Base-by-base conservation (phyloP, 768 basidiomycete genomes). In the Paxillus involutus region DNA sequence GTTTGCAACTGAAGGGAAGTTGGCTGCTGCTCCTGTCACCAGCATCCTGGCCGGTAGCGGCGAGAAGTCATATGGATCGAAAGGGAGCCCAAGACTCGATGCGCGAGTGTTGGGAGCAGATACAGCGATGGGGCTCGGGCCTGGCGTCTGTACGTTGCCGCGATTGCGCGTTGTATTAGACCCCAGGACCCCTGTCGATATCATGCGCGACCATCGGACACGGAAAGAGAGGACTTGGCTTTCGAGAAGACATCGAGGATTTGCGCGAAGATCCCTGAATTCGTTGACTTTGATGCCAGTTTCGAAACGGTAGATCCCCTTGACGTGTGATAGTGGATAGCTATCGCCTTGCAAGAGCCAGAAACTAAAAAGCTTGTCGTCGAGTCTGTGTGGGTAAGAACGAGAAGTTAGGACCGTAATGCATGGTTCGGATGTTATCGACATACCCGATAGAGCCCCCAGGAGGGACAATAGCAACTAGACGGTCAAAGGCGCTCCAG, bases 341-440 rank as follows among this genome's bases (percentile, higher is more conserved):
- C 80, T 80, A 60, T 93, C 91, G 21, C 82, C 83, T 69, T 93
- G 91, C 14, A 93, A 77, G 56, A 90, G 78, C 88, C 89, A 94
- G 76, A 92, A 94, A 54, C 87, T 87, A 71, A 94, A 94, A 2
- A 94, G 80, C 65, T 94, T 94, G 75, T 94, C 91, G 62, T 94
- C 92, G 48, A 94, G 82, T n/a, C 90, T 91, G 57, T 9, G 29
- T 43, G 12, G 49, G 14, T 16, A 56, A 26, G 47, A 50, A 41
- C 12, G 33, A 19, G 44, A 47, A 14, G 9, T 16, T 32, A 52
- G 53, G 36, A 43, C 47, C 32, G 21, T n/a, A 17, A 43, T 17
- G 43, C n/a, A 33, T 35, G 51, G 39, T 39, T 41, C 4, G 41
- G 52, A 60, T 57, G 16, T 17, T 41, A 19, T 10, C 26, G 44